Base-by-base conservation (phyloP, 2,329 filamentous ascomycete genomes). In the Parascedosporium putredinis region DNA sequence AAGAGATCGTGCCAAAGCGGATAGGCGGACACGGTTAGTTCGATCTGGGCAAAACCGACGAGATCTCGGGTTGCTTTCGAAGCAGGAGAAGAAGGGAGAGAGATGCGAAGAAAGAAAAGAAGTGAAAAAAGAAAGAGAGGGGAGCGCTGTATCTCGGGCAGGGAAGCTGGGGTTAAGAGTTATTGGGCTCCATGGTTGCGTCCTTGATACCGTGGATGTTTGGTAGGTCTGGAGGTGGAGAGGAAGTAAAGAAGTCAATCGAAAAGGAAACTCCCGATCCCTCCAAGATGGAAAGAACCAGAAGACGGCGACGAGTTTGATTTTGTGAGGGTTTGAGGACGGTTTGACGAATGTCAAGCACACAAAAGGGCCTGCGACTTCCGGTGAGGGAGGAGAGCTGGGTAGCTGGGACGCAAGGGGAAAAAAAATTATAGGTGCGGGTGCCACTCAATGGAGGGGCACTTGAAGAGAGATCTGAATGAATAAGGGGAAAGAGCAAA, bases 91-190 rank as follows among this genome's bases (percentile, higher is more conserved):
- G 25, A n/a, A 40, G 23, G 43, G 9, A 45, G 45, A 27, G 49
- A 46, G 47, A 52, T 33, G 34, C 31, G 42, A 18, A 36, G 44
- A 50, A 50, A 49, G 40, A 50, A 45, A 49, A 36, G 45, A 20
- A 22, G 49, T 50, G 51, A 45, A 45, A 50, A 20, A 33, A 50
- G 48, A 23, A 34, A 36, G 43, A 25, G 52, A 49, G 34, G 31
- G 43, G 54, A 50, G 50, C 29, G 47, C 43, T 45, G 47, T 36
- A 23, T 43, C 33, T 36, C 42, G 23, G 44, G 47, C 23, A 45
- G 25, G 42, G 42, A 25, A 49, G 47, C 47, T 38, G 22, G 27
- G 33, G 36, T 49, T 42, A 49, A 43, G 47, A 49, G 23, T 24
- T 43, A 38, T 43, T 43, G 31, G 27, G 25, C 20, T 49, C 47